A percentile compares a stretch with the other conserved stretches of the same genome.
Evolutionary conservation across 2,329 filamentous ascomycete species (phyloP).

Genomic region (Arthrobotrys conoides): DNA sequence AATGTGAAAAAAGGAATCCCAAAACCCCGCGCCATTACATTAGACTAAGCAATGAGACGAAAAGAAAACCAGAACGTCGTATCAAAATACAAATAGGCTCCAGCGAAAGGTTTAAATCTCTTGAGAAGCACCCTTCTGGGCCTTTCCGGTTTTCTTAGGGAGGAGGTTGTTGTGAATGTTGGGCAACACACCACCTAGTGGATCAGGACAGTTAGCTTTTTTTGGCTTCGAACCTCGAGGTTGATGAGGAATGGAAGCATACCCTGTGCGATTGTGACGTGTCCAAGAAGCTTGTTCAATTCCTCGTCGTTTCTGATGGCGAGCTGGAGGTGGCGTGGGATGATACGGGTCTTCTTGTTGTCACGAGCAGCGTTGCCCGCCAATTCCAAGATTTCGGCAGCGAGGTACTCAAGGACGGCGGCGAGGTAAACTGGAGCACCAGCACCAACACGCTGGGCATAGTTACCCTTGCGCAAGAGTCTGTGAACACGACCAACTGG

Average conservation of each 20-base stretch:
- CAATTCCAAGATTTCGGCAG: conserved; percentile 98
- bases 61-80: conserved; percentile 50
- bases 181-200: conserved; percentile 57
- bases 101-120: conserved; percentile 82
- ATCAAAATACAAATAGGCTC: conserved; percentile 46
- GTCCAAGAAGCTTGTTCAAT: conserved; percentile 97
- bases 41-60: conserved; percentile 45
- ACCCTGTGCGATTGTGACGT: conserved; percentile 84
- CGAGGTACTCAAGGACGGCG: conserved; percentile 97
- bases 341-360: conserved; percentile 99
- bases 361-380: conserved; percentile 98
- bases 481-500: conserved; percentile 99
- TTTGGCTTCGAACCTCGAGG: background rate
- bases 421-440: conserved; percentile 95
- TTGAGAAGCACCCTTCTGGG: conserved; percentile 91
- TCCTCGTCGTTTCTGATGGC: conserved; percentile 84
- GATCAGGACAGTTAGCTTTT: conserved; percentile 1
- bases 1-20: conserved; percentile 59
- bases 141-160: conserved; percentile 98
- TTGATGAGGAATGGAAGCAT: background rate
- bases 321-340: conserved; percentile 97
- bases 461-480: conserved; percentile 88
- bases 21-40: conserved; percentile 62
- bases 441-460: conserved; percentile 79
- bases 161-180: conserved; percentile 80